phyloP scores from a whole-genome alignment of 1,284 basidiomycete species.

The Leccinum subrobustum region DNA sequence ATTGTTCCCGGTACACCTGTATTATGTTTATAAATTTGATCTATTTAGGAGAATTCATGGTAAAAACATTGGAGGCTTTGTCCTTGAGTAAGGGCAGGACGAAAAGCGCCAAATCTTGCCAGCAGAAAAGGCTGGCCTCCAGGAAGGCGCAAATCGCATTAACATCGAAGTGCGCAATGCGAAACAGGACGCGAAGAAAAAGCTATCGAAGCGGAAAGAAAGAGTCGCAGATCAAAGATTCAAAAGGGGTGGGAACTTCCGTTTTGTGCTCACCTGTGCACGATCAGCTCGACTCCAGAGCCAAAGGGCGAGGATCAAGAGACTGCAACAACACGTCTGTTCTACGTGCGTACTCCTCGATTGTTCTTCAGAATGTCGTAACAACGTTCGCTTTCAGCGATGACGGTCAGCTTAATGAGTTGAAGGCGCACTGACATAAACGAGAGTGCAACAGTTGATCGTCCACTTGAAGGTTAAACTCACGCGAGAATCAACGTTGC shows the following conservation, averaged over 20 bases:
- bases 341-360: slow-evolving; percentile 42
- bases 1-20: neutral
- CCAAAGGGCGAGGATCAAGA: slow-evolving; percentile 48
- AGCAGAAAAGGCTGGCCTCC: too few species aligned
- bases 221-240: slow-evolving; percentile 40
- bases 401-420: slow-evolving; percentile 46
- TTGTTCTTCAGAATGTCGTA: neutral
- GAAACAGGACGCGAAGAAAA: slow-evolving; percentile 41
- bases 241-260: slow-evolving; percentile 40
- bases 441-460: slow-evolving; percentile 76
- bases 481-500: slow-evolving; percentile 79
- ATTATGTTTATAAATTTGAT: neutral
- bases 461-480: slow-evolving; percentile 81
- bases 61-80: neutral
- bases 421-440: slow-evolving; percentile 67
- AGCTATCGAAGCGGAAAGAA: slow-evolving; percentile 41
- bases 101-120: slow-evolving; percentile 35
- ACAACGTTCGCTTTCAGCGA: slow-evolving; percentile 36
- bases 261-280: slow-evolving; percentile 7
- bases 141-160: slow-evolving; percentile 51
- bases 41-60: neutral
- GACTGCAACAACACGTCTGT: slow-evolving; percentile 55
- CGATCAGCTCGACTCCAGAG: slow-evolving; percentile 68
- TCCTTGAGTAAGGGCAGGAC: slow-evolving; percentile 45
- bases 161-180: too few species aligned